These are phyloP conservation scores for Nakaseomyces bracarensis DNA, from an alignment of 1,139 yeast genomes.

Conservation along the genomic window DNA sequence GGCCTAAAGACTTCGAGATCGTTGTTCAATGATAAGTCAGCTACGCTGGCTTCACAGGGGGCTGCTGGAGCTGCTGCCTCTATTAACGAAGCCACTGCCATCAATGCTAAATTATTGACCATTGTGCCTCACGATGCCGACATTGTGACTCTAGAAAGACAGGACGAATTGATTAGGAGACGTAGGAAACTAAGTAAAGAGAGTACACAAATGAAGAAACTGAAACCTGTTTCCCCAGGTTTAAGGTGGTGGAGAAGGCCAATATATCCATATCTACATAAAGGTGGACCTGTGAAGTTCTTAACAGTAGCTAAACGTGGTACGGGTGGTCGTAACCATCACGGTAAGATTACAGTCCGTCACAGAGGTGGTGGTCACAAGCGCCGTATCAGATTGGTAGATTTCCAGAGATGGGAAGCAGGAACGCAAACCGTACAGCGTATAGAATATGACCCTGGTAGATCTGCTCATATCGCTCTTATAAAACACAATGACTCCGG, in stretches of 20 bases:
- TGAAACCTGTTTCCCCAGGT: constrained; percentile 81
- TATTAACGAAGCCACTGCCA: constrained; percentile 1
- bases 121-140: constrained; percentile 39
- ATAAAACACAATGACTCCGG: constrained; percentile 57
- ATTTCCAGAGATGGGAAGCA: constrained; percentile 54
- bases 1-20: not conserved
- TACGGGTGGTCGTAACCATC: constrained; percentile 82
- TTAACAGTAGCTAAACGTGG: constrained; percentile 68
- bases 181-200: constrained; percentile 69
- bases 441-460: constrained; percentile 92
- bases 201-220: constrained; percentile 60
- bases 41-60: no score
- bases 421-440: constrained; percentile 79
- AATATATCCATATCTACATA: constrained; percentile 75
- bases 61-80: not conserved
- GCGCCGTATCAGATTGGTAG: constrained; percentile 76
- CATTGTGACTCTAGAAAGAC: constrained; percentile 66
- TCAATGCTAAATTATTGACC: constrained; percentile 24
- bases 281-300: constrained; percentile 71
- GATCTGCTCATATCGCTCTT: constrained; percentile 90
- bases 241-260: constrained; percentile 86
- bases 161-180: constrained; percentile 62
- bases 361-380: constrained; percentile 98
- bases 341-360: constrained; percentile 83
- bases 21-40: not conserved